Evolutionary conservation across 1,139 yeast genomes (phyloP).

Genomic region (Diutina neorugosa): DNA sequence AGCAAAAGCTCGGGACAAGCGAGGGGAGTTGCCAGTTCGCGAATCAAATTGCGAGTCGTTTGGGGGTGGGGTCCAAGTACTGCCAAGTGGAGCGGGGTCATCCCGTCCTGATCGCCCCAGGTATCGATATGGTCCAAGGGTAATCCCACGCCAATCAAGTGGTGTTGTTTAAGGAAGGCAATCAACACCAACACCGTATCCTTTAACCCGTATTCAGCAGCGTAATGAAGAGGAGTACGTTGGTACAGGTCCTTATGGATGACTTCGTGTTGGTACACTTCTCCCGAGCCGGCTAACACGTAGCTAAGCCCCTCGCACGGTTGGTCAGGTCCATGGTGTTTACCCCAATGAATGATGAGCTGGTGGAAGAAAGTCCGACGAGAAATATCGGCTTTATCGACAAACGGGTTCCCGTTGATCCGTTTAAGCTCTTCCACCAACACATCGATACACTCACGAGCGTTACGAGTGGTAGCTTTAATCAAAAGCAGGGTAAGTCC

Average conservation of each 20-base stretch:
- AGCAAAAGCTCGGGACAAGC: constrained; percentile 42
- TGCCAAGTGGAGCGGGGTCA: constrained; percentile 77
- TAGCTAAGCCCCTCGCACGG: constrained; percentile 22
- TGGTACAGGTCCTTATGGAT: constrained; percentile 61
- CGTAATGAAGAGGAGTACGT: constrained; percentile 83
- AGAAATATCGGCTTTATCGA: constrained; percentile 62
- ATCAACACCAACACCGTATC: constrained; percentile 49
- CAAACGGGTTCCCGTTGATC: constrained; percentile 9
- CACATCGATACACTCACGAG: constrained; percentile 45
- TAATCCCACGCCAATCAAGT: constrained; percentile 21
- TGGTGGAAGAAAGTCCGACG: constrained; percentile 82
- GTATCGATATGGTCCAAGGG: constrained; percentile 45
- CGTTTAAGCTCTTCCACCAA: constrained; percentile 21
- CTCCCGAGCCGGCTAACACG: constrained; percentile 40
- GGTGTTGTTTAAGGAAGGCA: constrained; percentile 23
- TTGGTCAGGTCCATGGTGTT: constrained; percentile 18
- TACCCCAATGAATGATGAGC: constrained; percentile 65
- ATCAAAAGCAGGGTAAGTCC: constrained; percentile 30
- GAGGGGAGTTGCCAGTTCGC: constrained; percentile 18
- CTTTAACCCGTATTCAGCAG: constrained; percentile 77
- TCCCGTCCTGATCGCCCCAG: constrained; percentile 81
- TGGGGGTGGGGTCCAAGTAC: constrained; percentile 74
- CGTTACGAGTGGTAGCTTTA: constrained; percentile 42
- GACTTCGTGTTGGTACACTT: constrained; percentile 36
- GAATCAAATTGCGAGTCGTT: constrained; percentile 52